A percentile compares a stretch with the other conserved stretches of the same genome.
These are phyloP conservation scores for Cutaneotrichosporon spelunceum DNA, from an alignment of 1,284 basidiomycete species.

Conservation along the genomic window DNA sequence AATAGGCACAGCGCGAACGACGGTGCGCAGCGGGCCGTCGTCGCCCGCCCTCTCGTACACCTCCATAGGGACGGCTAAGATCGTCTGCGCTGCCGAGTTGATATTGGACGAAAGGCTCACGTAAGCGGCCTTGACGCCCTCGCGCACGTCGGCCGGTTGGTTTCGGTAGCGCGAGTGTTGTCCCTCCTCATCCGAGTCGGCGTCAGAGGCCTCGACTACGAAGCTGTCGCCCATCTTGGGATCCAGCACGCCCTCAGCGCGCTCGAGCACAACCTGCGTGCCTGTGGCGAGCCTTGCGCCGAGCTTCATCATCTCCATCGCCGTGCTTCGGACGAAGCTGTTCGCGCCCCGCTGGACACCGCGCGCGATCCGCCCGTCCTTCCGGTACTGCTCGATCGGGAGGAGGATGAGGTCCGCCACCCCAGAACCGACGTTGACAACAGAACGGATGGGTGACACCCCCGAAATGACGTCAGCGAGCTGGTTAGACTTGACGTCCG, in stretches of 20 bases:
- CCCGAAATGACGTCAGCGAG: slow-evolving; percentile 97
- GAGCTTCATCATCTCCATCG: slow-evolving; percentile 88
- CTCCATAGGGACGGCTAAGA: slow-evolving; percentile 97
- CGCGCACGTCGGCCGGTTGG: slow-evolving; percentile 76
- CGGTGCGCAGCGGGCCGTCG: slow-evolving; percentile 83
- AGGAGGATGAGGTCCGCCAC: slow-evolving; percentile 92
- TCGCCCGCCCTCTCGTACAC: slow-evolving; percentile 88
- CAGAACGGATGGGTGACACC: slow-evolving; percentile 87
- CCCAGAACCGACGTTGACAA: slow-evolving; percentile 94
- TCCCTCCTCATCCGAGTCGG: slow-evolving; percentile 44
- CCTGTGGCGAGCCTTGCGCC: slow-evolving; percentile 94
- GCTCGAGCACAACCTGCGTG: slow-evolving; percentile 94
- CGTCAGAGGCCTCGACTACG: slow-evolving; percentile 15
- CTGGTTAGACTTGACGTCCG: slow-evolving; percentile 97
- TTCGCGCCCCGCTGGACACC: slow-evolving; percentile 93
- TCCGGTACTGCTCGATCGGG: slow-evolving; percentile 95
- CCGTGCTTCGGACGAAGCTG: slow-evolving; percentile 87
- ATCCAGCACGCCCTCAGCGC: slow-evolving; percentile 88
- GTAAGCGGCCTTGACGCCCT: slow-evolving; percentile 89
- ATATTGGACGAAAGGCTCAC: slow-evolving; percentile 77
- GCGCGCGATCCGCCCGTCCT: slow-evolving; percentile 86
- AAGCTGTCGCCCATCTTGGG: slow-evolving; percentile 45
- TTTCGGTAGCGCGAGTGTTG: slow-evolving; percentile 82
- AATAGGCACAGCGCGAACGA: slow-evolving; percentile 93
- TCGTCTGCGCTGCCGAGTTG: slow-evolving; percentile 93